Base-by-base conservation (phyloP, 768 basidiomycete genomes). In the Chalciporus chontae region DNA sequence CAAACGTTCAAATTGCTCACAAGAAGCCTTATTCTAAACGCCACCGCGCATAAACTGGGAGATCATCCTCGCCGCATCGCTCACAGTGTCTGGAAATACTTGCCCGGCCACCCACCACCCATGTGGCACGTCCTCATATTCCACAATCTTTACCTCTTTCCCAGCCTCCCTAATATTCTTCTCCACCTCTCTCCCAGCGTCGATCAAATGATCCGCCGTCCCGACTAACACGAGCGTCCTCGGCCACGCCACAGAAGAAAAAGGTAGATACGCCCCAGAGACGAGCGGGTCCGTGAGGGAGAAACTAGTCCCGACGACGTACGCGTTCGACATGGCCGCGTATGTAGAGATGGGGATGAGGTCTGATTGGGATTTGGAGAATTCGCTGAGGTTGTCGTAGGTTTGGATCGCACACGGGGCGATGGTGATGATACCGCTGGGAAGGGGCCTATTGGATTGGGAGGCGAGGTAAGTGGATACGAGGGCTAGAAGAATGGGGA, bases 391-490 rank as follows among this genome's bases (percentile, higher is more conserved):
- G 17, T 36, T 8, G 11, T 43, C 40, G 15, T 21, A 42, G 9
- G 67, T 69, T 8, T 40, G 34, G 1, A 48, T 41, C 11, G 53
- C 48, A 26, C 11, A 14, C 2, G 86, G 86, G 1, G 81, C 69
- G 32, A 86, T 72, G 24, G 85, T 72, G 39, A 79, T 70, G 53
- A 87, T 66, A 56, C 85, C 81, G 0, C 71, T 64, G 42, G 79
- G 77, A 32, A 85, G 68, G 5, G 72, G 68, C 26, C 67, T 14
- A 63, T 11, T 82, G 23, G 81, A 80, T 66, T 86, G 85, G 51
- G 75, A 71, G 39, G 77, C 66, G 14, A 59, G 48, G 31, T 59
- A 48, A 1, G 57, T 52, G 31, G 55, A 41, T 1, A 59, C 43
- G 2, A 59, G 9, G 19, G 46, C 58, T 59, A 17, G 19, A n/a